phyloP scores from a whole-genome alignment of 2,329 filamentous ascomycete species.

The Fusarium sublunatum region DNA sequence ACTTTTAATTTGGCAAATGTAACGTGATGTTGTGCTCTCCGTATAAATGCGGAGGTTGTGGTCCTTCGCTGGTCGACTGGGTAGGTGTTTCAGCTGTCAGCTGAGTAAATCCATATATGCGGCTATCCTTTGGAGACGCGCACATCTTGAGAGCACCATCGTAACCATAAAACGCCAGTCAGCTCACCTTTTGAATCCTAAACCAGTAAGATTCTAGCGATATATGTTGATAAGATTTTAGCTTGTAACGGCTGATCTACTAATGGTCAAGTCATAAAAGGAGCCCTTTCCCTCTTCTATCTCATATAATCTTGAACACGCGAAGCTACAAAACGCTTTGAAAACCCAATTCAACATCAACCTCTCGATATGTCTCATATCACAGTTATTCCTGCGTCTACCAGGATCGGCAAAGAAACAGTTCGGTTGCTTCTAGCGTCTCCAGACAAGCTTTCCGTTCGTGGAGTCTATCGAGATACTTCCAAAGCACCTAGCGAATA shows the following conservation, averaged over 20 bases:
- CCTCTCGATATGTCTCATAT: slow-evolving; percentile 44
- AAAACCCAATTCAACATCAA: neutral
- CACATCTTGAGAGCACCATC: neutral
- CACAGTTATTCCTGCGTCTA: slow-evolving; percentile 49
- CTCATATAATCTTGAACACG: too few species aligned
- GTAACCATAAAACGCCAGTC: neutral
- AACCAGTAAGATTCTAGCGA: neutral
- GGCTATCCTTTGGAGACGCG: too few species aligned
- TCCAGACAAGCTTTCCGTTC: slow-evolving; percentile 31
- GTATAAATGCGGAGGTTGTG: neutral
- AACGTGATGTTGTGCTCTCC: neutral
- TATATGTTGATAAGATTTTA: too few species aligned
- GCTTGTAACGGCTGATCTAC: too few species aligned
- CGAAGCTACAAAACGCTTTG: too few species aligned
- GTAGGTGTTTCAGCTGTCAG: neutral
- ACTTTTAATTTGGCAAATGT: too few species aligned
- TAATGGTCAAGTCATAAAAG: too few species aligned
- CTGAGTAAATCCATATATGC: too few species aligned
- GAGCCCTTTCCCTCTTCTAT: too few species aligned
- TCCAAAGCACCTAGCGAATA: slow-evolving; percentile 48
- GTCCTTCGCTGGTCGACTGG: neutral
- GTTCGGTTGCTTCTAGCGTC: slow-evolving; percentile 44
- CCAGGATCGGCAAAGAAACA: slow-evolving; percentile 43
- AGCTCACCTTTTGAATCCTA: too few species aligned
- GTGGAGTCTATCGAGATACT: slow-evolving; percentile 47